phyloP scores from a whole-genome alignment of 2,329 filamentous ascomycete species.

The Calycina herbarum region DNA sequence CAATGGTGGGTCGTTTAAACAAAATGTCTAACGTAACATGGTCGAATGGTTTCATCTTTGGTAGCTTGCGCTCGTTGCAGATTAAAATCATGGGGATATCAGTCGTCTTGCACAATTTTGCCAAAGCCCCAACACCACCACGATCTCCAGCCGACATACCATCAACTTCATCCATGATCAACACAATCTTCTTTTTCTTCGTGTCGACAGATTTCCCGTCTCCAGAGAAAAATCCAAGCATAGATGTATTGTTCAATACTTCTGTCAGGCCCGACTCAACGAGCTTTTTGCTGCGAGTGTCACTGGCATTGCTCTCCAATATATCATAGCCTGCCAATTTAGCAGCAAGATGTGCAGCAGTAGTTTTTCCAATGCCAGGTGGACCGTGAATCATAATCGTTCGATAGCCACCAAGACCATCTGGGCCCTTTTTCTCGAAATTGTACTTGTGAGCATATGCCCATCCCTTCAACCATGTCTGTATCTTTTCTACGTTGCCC shows the following conservation, averaged over 20 bases:
- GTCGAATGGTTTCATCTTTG: constrained; percentile 99
- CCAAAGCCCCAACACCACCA: constrained; percentile 90
- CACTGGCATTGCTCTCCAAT: constrained; percentile 93
- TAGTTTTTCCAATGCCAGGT: constrained; percentile 96
- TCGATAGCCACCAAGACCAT: constrained; percentile 79
- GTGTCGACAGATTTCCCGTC: constrained; percentile 78
- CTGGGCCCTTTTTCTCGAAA: constrained; percentile 80
- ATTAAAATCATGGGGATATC: constrained; percentile 94
- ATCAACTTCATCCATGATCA: constrained; percentile 99
- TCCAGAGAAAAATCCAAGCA: constrained; percentile 85
- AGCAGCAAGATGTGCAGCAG: constrained; percentile 89
- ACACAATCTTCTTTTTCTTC: constrained; percentile 86
- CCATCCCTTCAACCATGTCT: constrained; percentile 84
- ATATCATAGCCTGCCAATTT: constrained; percentile 92
- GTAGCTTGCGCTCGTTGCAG: constrained; percentile 89
- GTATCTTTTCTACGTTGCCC: constrained; percentile 81
- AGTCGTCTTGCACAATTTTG: constrained; percentile 93
- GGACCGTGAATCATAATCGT: constrained; percentile 96
- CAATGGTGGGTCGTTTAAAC: constrained; percentile 85
- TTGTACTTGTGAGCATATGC: constrained; percentile 73
- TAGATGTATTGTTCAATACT: constrained; percentile 88
- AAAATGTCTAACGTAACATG: constrained; percentile 78
- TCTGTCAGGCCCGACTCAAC: constrained; percentile 87
- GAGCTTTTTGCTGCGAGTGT: constrained; percentile 92
- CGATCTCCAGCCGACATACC: constrained; percentile 98